phyloP scores from a whole-genome alignment of 179 eudicot species.

The Beta lomatogona region DNA sequence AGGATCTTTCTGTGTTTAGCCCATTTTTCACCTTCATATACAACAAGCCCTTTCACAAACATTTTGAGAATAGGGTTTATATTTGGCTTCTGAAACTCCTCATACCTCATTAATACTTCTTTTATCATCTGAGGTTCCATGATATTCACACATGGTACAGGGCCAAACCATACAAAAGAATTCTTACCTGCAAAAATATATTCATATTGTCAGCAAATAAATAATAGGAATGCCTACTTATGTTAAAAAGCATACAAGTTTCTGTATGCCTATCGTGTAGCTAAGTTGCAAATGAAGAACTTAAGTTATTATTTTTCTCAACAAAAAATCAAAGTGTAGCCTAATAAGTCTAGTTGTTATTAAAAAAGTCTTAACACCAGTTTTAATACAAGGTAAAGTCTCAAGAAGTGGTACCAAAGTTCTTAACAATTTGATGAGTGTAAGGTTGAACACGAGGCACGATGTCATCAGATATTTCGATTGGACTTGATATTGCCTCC shows the following conservation, averaged over 20 bases:
- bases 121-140: slow-evolving; percentile 38
- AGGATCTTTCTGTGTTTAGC: slow-evolving; percentile 37
- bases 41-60: slow-evolving; percentile 38
- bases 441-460: slow-evolving; percentile 32
- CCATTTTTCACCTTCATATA: slow-evolving; percentile 38
- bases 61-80: slow-evolving; percentile 35
- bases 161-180: slow-evolving; percentile 37
- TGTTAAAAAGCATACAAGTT: too few relatives aligned
- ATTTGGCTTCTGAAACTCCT: slow-evolving; percentile 39
- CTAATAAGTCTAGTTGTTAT: too few relatives aligned
- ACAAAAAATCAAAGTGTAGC: too few relatives aligned
- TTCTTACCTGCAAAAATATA: slow-evolving; percentile 29
- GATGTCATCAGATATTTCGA: slow-evolving; percentile 20
- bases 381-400: not conserved
- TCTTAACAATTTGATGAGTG: slow-evolving; percentile 27
- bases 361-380: too few relatives aligned
- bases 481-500: slow-evolving; percentile 31
- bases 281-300: too few relatives aligned
- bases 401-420: slow-evolving; percentile 15
- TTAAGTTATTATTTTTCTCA: too few relatives aligned
- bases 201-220: too few relatives aligned
- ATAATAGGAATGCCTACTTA: too few relatives aligned
- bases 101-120: slow-evolving; percentile 32
- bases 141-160: slow-evolving; percentile 37
- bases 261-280: too few relatives aligned